Evolutionary conservation across 1,139 yeast genomes (phyloP).

Genomic region (Scheffersomyces lignicola): DNA sequence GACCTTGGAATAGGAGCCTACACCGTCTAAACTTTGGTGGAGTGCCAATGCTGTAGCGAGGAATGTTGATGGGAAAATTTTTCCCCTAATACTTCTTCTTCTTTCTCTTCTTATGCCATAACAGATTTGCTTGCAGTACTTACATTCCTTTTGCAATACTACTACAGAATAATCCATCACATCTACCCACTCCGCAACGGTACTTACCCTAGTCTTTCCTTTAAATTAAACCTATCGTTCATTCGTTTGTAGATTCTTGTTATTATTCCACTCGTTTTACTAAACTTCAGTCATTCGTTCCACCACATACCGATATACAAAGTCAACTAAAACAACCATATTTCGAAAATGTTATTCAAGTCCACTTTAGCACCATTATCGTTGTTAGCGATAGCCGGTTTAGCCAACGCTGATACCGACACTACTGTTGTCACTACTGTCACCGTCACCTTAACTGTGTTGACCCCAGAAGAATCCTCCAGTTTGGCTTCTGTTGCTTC

Average conservation of each 20-base stretch:
- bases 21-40: too few relatives aligned
- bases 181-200: constrained; percentile 3
- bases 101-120: not conserved
- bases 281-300: constrained; percentile 2
- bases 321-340: constrained; percentile 4
- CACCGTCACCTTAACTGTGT: constrained; percentile 43
- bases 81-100: not conserved
- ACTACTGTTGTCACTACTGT: constrained; percentile 43
- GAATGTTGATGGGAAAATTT: not conserved
- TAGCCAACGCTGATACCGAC: constrained; percentile 33
- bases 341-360: constrained; percentile 29
- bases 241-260: not conserved
- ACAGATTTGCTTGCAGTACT: not conserved
- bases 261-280: not conserved
- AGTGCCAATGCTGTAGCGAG: not conserved
- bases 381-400: constrained; percentile 26
- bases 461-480: constrained; percentile 42
- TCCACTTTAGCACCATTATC: constrained; percentile 20
- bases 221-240: constrained; percentile 8
- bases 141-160: constrained; percentile 2
- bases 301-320: constrained; percentile 6
- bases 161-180: not conserved
- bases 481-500: constrained; percentile 23
- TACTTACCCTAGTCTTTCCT: constrained; percentile 34
- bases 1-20: too few relatives aligned